Evolutionary conservation across 371 early-diverging fungal species (phyloP).

Genomic region (Nematocida minor): DNA sequence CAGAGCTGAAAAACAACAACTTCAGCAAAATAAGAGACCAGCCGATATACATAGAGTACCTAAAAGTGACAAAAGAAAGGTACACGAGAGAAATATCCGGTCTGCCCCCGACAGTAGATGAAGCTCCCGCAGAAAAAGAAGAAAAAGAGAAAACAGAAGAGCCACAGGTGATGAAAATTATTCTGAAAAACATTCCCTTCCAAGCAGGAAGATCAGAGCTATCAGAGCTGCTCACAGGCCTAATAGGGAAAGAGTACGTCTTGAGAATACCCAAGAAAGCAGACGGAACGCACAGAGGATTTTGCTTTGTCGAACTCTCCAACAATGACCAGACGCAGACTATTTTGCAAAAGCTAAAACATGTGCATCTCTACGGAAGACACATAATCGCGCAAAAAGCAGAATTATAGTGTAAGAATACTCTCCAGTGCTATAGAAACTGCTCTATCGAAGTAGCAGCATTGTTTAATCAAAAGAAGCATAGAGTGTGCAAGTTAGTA

Average conservation of each 20-base stretch:
- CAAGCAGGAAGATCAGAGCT: constrained; percentile 90
- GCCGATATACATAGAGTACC: constrained; percentile 64
- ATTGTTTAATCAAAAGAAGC: too few relatives aligned
- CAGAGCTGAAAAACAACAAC: constrained; percentile 57
- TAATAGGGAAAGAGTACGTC: constrained; percentile 71
- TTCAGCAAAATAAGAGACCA: constrained; percentile 57
- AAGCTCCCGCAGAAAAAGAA: neutral
- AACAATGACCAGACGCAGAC: constrained; percentile 81
- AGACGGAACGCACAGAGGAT: constrained; percentile 87
- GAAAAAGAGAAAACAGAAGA: neutral
- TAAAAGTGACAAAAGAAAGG: constrained; percentile 53
- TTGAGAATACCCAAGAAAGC: constrained; percentile 87
- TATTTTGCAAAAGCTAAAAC: constrained; percentile 75
- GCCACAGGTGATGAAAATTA: constrained; percentile 70
- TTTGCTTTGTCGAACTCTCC: constrained; percentile 88
- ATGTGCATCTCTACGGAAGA: constrained; percentile 93
- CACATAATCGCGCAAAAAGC: constrained; percentile 79
- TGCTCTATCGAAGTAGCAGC: too few relatives aligned
- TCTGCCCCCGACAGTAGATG: neutral
- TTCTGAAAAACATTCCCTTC: constrained; percentile 93
- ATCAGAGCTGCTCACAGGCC: constrained; percentile 78
- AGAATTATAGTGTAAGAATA: constrained; percentile 45
- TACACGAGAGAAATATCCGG: constrained; percentile 10
- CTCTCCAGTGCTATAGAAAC: too few relatives aligned
- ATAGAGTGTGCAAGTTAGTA: too few relatives aligned